Conservation (phyloP, 2,329 filamentous ascomycete genomes). For the Chrysoporthe cubensis region DNA sequence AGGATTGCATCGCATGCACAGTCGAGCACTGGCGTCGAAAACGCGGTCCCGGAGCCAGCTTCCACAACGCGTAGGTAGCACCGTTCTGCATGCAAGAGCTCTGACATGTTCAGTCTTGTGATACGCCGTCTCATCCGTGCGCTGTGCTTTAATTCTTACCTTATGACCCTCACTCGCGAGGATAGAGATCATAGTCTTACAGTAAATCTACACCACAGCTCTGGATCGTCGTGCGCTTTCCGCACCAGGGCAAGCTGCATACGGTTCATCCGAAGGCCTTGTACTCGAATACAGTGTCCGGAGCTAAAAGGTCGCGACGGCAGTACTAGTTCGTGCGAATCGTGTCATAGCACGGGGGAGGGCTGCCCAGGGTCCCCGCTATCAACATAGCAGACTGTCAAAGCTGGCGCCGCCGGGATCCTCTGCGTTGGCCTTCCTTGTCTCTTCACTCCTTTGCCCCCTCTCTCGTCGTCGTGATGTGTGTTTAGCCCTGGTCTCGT, state of each 20-base stretch:
- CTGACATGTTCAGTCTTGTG: not conserved
- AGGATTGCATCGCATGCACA: constrained; percentile 5
- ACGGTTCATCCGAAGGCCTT: not conserved
- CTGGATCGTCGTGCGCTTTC: not conserved
- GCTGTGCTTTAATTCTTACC: not conserved
- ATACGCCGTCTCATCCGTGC: not conserved
- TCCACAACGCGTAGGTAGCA: not conserved
- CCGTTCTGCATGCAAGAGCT: no score
- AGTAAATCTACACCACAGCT: not conserved
- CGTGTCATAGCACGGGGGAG: not conserved
- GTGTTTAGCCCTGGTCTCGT: not conserved
- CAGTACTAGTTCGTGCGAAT: not conserved
- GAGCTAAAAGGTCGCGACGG: not conserved
- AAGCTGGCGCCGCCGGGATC: not conserved
- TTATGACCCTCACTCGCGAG: not conserved
- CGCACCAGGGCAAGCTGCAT: not conserved
- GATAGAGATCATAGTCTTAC: not conserved
- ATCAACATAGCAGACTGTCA: constrained; percentile 14
- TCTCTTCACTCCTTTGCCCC: not conserved
- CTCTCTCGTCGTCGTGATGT: not conserved
- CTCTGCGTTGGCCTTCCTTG: not conserved
- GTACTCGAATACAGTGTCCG: constrained; percentile 16
- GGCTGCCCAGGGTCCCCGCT: constrained; percentile 1
- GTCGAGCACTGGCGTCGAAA: not conserved
- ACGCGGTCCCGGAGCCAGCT: not conserved